Percentiles rank a stretch among this genome's conserved stretches.
These are phyloP conservation scores for Coffea canephora DNA, from an alignment of 257 asterid species.

Conservation along the genomic window DNA sequence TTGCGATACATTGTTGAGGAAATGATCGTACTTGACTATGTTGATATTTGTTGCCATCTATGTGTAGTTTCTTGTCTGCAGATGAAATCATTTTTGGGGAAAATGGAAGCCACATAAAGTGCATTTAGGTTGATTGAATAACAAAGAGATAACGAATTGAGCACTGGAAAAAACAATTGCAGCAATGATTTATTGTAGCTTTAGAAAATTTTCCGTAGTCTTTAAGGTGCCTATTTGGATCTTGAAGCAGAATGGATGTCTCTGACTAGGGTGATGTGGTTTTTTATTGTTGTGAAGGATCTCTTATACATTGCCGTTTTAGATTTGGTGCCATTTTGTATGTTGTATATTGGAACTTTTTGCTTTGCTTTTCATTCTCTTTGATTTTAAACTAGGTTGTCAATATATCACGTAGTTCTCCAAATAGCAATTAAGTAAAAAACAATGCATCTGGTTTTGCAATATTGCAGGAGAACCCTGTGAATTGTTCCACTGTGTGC, in stretches of 20 bases:
- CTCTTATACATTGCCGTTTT: not conserved
- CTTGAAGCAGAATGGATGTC: not conserved
- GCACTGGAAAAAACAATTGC: too few relatives aligned
- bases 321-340: not conserved
- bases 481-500: constrained; percentile 91
- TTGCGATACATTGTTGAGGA: not conserved
- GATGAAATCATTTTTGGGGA: not conserved
- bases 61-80: not conserved
- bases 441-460: not conserved
- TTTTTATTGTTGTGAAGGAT: not conserved
- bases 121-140: not conserved
- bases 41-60: not conserved
- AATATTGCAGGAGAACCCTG: constrained; percentile 81
- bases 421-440: not conserved
- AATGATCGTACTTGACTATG: not conserved
- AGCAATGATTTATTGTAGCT: not conserved
- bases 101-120: not conserved
- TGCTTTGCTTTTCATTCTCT: not conserved
- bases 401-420: not conserved
- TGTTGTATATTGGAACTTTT: not conserved
- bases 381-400: not conserved
- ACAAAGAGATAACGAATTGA: not conserved
- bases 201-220: not conserved
- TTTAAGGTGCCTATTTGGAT: not conserved
- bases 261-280: not conserved